Evolutionary conservation across 805 yeast genomes (phyloP).

Genomic region (Kazachstania taianensis): DNA sequence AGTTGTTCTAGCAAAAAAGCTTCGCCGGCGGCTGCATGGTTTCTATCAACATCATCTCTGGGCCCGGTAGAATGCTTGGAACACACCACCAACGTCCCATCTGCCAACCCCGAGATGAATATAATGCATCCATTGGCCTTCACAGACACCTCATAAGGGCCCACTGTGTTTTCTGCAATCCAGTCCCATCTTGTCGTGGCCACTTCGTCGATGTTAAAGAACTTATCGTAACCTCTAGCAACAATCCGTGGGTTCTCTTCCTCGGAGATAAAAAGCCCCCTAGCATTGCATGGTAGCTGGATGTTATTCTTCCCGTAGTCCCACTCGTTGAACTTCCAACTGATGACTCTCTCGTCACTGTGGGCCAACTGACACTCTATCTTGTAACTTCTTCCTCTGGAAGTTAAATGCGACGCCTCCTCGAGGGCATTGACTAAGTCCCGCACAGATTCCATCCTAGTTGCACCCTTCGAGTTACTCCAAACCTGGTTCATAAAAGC

Average conservation of each 20-base stretch:
- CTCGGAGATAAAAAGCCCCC: slow-evolving; percentile 65
- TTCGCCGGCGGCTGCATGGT: slow-evolving; percentile 73
- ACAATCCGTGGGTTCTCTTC: slow-evolving; percentile 37
- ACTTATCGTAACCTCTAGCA: slow-evolving; percentile 88
- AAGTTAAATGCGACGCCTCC: slow-evolving; percentile 12
- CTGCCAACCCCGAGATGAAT: slow-evolving; percentile 63
- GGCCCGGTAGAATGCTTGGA: slow-evolving; percentile 85
- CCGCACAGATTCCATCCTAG: slow-evolving; percentile 1
- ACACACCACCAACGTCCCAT: slow-evolving; percentile 75
- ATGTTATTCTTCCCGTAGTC: slow-evolving; percentile 56
- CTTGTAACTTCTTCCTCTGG: slow-evolving; percentile 29
- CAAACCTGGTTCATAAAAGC: too few species aligned
- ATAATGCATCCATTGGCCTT: slow-evolving; percentile 94
- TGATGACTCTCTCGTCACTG: slow-evolving; percentile 20
- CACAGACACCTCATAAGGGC: slow-evolving; percentile 72
- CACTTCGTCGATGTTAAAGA: slow-evolving; percentile 72
- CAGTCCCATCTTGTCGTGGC: slow-evolving; percentile 39
- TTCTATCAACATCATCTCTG: slow-evolving; percentile 40
- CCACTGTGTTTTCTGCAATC: slow-evolving; percentile 41
- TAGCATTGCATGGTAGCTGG: slow-evolving; percentile 58
- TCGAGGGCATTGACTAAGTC: slow-evolving; percentile 16
- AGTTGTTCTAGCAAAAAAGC: slow-evolving; percentile 47
- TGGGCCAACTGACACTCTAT: slow-evolving; percentile 21
- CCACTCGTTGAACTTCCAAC: slow-evolving; percentile 89
- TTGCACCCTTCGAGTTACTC: too few species aligned